Evolutionary conservation across 345 rosid species (phyloP).

Genomic region (Dimocarpus longan): DNA sequence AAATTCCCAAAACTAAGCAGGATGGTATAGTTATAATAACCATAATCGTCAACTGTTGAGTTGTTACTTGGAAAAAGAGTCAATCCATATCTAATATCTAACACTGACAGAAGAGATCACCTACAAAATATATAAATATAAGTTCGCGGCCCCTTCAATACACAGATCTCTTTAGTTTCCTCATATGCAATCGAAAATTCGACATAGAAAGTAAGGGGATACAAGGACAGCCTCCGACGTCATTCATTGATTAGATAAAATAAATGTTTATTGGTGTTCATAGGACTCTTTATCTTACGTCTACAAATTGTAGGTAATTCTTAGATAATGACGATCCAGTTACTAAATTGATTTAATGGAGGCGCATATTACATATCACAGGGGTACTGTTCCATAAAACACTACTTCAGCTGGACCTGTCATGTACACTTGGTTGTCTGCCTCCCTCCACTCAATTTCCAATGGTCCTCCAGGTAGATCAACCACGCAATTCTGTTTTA

Average conservation of each 20-base stretch:
- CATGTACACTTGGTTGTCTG: constrained; percentile 87
- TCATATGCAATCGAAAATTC: too few relatives aligned
- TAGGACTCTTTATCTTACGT: not conserved
- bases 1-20: too few relatives aligned
- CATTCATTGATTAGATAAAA: not conserved
- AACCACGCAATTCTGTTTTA: constrained; percentile 72
- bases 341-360: not conserved
- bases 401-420: constrained; percentile 96
- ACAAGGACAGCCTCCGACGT: not conserved
- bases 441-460: constrained; percentile 89
- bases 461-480: constrained; percentile 92
- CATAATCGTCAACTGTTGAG: too few relatives aligned
- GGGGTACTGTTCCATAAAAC: constrained; percentile 71
- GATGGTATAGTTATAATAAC: too few relatives aligned
- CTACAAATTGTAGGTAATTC: not conserved
- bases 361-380: constrained; percentile 25
- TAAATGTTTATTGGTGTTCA: not conserved
- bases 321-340: not conserved
- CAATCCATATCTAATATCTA: too few relatives aligned
- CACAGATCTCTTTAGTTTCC: too few relatives aligned
- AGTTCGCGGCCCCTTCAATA: not conserved
- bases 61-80: too few relatives aligned
- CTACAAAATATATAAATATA: too few relatives aligned
- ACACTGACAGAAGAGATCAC: too few relatives aligned
- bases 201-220: not conserved